Evolutionary conservation across 2,329 filamentous ascomycete species (phyloP), one percentile per base, ranked within the genome.

Genomic region (Colletotrichum neosansevieriae): DNA sequence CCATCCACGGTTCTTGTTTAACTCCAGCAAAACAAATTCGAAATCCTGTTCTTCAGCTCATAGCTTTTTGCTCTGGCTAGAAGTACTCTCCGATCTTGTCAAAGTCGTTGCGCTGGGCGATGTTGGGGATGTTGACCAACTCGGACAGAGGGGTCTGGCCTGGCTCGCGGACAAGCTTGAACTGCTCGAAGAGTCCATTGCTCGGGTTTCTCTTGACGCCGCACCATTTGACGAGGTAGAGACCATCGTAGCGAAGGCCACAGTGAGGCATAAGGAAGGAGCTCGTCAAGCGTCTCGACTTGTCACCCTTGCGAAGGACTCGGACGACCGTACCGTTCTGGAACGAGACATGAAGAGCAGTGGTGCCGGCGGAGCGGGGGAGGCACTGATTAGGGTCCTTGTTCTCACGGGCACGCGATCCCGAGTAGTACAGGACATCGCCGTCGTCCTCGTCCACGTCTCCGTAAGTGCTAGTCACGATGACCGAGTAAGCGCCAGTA

Each of bases 401-500:
- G 44, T 75, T 74, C 2, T 66, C 50, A 4, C 69, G 49, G 1
- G 49, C 29, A 13, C 49, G 49, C 29, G 49, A 51, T 29, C 71
- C 74, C 9, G 75, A 76, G 69, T 76, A 77, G 34, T 42, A 72
- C 10, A 77, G 64, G 1, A 36, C 54, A 4, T 75, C 49, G 32
- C 75, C 74, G 0, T 69, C 9, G 49, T 78, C 76, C 0, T 57
- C n/a, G 54, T 78, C 74, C 0, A 75, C 51, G 1, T 71, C 66
- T 10, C 67, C 59, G 66, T 79, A 79, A 11, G 59, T 51, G 15
- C 69, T 67, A 0, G 84, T 84, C 10, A 90, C 77, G 0, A 91
- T 82, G 50, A 90, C 83, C 0, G 85, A 88, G 54, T 80, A 86
- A 0, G 86, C 85, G 1, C 88, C 88, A 1, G 76, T 58, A 0